Base-by-base conservation (phyloP, 2,329 filamentous ascomycete genomes). In the Gremmenia infestans region DNA sequence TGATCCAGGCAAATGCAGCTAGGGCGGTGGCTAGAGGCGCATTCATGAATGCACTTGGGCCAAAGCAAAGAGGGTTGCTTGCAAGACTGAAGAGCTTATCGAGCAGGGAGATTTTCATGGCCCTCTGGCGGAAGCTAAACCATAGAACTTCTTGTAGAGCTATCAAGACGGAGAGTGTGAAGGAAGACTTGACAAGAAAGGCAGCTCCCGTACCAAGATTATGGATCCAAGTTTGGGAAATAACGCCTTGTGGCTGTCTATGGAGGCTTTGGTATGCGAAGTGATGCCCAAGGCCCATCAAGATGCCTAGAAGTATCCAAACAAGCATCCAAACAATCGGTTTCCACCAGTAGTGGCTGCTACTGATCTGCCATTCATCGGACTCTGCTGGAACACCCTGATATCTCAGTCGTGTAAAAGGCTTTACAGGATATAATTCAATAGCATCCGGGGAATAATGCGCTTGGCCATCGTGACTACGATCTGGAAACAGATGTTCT, bases 51-150 rank as follows among this genome's bases (percentile, higher is more conserved):
- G 47, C 47, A 48, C 23, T 35, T 28, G 47, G 17, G 12, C 23
- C 47, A 48, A 48, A 48, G 25, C 47, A 28, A 17, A 48, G 28
- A 5, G 47, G 47, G 25, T 48, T 35, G 12, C 47, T 48, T 17
- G 47, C 32, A n/a, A 48, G 47, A 12, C 22, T 48, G 32, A 48
- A 48, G 25, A 48, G 47, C 47, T 48, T 48, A 48, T 48, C 47
- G 5, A 48, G 22, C 15, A 48, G 28, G 14, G 23, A 32, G 12
- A 48, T 17, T 17, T 48, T 48, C 23, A 48, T 48, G 14, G 47
- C 47, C 32, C 14, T 48, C 15, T 48, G 19, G 7, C 47, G 47
- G 47, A 48, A 48, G 47, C 23, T 48, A 14, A 32, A 48, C 47
- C 25, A 48, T 17, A 48, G n/a, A 12, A 35, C 23, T 48, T 48